Evolutionary conservation across 352 stramenopile genomes (phyloP).

Genomic region (Chloridella minuta): DNA sequence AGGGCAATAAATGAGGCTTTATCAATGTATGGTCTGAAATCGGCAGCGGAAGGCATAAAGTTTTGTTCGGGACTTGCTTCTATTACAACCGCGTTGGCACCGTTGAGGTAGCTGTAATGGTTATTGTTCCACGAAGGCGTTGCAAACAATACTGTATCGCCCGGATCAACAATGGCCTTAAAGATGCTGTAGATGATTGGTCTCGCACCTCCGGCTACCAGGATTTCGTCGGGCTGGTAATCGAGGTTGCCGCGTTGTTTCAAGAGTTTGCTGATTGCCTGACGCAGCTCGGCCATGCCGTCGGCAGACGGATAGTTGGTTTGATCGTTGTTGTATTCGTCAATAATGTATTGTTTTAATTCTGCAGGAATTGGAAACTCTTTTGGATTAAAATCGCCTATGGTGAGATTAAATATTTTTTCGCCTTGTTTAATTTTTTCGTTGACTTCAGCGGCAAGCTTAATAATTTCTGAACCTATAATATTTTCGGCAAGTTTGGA

Average conservation of each 20-base stretch:
- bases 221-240: neutral
- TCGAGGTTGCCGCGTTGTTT: neutral
- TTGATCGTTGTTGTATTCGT: neutral
- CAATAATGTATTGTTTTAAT: constrained; percentile 6
- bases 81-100: neutral
- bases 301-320: neutral
- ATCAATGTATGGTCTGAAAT: neutral
- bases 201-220: neutral
- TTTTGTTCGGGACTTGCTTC: neutral
- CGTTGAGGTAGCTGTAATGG: neutral
- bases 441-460: neutral
- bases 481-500: neutral
- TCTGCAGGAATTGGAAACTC: neutral
- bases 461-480: neutral
- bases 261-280: neutral
- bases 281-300: neutral
- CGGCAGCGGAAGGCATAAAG: neutral
- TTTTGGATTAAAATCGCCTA: neutral
- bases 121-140: neutral
- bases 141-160: neutral
- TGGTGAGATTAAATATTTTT: neutral
- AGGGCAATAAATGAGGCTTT: neutral
- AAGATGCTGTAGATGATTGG: neutral
- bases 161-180: neutral
- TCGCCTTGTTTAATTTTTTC: neutral